phyloP scores from a whole-genome alignment of 2,329 filamentous ascomycete species.

The Neonectria hederae region DNA sequence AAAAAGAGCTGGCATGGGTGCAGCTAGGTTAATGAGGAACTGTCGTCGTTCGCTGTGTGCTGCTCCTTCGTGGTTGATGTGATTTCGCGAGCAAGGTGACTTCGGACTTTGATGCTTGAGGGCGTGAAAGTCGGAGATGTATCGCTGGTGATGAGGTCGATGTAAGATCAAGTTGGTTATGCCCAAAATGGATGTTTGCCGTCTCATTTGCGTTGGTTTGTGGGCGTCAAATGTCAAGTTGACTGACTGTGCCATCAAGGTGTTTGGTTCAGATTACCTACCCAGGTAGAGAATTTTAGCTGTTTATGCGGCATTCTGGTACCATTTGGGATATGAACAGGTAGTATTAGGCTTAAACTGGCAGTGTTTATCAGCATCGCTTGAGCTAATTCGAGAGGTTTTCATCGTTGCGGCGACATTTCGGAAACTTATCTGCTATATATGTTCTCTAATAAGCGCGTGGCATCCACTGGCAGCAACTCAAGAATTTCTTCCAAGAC shows the following conservation, averaged over 20 bases:
- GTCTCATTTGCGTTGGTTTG: neutral
- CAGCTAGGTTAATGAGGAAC: slow-evolving; percentile 17
- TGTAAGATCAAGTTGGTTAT: neutral
- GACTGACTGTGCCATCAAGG: neutral
- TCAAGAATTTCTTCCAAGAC: neutral
- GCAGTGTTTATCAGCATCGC: neutral
- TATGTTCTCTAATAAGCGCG: slow-evolving; percentile 4
- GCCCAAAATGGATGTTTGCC: neutral
- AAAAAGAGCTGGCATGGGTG: neutral
- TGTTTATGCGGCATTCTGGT: neutral
- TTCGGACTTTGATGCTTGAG: neutral
- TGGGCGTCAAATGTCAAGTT: neutral
- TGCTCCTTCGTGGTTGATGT: neutral
- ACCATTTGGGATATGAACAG: neutral
- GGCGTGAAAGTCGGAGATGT: neutral
- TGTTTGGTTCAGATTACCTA: neutral
- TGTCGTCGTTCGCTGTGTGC: slow-evolving; percentile 9
- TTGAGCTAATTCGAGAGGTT: neutral
- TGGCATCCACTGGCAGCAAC: neutral
- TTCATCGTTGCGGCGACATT: slow-evolving; percentile 18
- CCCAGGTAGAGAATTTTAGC: neutral
- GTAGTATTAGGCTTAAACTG: neutral
- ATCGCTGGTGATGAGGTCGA: neutral
- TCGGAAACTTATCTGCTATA: slow-evolving; percentile 19
- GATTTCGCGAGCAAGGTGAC: neutral